A percentile compares a stretch with the other conserved stretches of the same genome.
Conservation (phyloP, 805 yeast species). For the Barnettozyma populi region DNA sequence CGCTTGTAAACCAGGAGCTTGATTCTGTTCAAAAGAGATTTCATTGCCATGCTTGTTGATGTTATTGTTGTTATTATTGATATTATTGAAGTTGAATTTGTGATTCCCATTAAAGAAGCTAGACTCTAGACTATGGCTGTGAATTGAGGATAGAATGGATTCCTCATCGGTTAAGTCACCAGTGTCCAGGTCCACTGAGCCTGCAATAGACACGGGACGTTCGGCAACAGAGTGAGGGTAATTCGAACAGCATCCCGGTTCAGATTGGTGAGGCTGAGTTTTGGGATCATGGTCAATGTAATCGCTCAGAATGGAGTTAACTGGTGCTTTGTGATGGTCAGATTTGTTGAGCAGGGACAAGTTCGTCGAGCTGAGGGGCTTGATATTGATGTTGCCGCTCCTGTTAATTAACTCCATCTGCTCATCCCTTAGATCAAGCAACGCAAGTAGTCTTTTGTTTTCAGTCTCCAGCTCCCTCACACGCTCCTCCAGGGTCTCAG, state of each 20-base stretch:
- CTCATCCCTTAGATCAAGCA: constrained; percentile 60
- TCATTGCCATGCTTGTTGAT: constrained; percentile 15
- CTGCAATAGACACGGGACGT: constrained; percentile 59
- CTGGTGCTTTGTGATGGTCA: constrained; percentile 5
- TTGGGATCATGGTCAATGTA: constrained; percentile 24
- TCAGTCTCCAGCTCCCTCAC: constrained; percentile 83
- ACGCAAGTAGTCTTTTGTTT: constrained; percentile 60
- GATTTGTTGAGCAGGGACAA: constrained; percentile 28
- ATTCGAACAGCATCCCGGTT: constrained; percentile 53
- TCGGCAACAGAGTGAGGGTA: constrained; percentile 52
- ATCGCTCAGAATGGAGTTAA: constrained; percentile 10
- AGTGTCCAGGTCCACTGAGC: constrained; percentile 44
- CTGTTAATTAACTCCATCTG: constrained; percentile 41
- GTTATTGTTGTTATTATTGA: background rate
- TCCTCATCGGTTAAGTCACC: constrained; percentile 48
- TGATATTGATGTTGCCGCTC: constrained; percentile 14
- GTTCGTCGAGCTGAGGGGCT: constrained; percentile 31
- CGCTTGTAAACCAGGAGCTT: constrained; percentile 76
- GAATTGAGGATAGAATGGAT: constrained; percentile 23
- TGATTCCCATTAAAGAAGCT: background rate
- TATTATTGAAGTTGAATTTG: background rate
- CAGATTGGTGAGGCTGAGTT: constrained; percentile 35
- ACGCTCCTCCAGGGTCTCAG: constrained; percentile 83
- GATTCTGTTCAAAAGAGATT: constrained; percentile 54
- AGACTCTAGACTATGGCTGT: background rate